A percentile compares a stretch with the other conserved stretches of the same genome.
Evolutionary conservation across 2,329 filamentous ascomycete species (phyloP).

Genomic region (Ophiognomonia clavigignenti-juglandacearum): DNA sequence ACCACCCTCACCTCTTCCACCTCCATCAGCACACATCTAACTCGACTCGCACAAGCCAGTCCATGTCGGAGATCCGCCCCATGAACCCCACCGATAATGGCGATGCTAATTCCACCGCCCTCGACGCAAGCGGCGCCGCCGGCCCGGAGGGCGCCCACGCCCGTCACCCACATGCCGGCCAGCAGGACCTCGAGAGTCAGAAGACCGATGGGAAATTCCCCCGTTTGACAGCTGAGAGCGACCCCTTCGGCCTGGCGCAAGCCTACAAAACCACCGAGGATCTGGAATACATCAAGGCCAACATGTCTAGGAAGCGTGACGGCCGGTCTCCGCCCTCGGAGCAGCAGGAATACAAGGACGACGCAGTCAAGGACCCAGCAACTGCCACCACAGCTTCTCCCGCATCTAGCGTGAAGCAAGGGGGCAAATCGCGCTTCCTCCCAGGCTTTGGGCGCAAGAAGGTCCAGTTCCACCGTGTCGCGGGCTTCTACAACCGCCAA

Average conservation of each 20-base stretch:
- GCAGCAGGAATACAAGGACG: conserved; percentile 22
- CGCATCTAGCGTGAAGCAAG: conserved; percentile 8
- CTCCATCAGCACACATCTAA: conserved; percentile 25
- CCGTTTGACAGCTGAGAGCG: conserved; percentile 58
- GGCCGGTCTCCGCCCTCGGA: conserved; percentile 27
- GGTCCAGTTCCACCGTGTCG: conserved; percentile 40
- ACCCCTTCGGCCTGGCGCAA: conserved; percentile 75
- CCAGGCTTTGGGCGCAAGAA: conserved; percentile 27
- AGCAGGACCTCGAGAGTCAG: conserved; percentile 46
- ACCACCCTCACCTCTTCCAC: conserved; percentile 40
- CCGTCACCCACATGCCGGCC: conserved; percentile 30
- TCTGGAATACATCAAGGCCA: conserved; percentile 72
- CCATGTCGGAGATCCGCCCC: conserved; percentile 15
- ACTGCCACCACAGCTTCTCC: conserved; percentile 3
- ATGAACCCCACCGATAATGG: conserved; percentile 22
- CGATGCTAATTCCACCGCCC: conserved; percentile 40
- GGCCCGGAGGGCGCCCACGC: conserved; percentile 27
- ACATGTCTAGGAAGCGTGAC: conserved; percentile 71
- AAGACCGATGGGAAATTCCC: conserved; percentile 41
- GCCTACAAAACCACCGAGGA: conserved; percentile 75
- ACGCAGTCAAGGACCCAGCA: conserved; percentile 16
- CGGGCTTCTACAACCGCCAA: conserved; percentile 82
- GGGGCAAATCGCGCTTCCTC: conserved; percentile 22
- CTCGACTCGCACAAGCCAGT: background rate
- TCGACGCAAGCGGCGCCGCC: conserved; percentile 33